Conservation (phyloP, 305 asterid species). For the Lippia alba region DNA sequence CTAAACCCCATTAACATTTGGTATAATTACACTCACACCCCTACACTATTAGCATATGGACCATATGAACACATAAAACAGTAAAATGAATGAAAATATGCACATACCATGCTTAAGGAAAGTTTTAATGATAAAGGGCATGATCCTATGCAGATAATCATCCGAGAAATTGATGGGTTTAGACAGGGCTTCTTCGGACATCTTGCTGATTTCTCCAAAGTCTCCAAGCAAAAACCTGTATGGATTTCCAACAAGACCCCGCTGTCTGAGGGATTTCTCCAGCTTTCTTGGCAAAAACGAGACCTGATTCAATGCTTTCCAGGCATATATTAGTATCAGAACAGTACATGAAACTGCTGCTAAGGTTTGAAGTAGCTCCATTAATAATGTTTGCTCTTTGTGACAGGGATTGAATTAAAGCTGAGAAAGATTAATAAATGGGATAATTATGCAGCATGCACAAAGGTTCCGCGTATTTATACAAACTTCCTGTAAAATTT, state of each 20-base stretch:
- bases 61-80: background rate
- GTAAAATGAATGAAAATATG: background rate
- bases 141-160: constrained; percentile 43
- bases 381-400: background rate
- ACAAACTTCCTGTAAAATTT: too few species aligned
- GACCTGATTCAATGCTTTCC: constrained; percentile 44
- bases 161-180: constrained; percentile 44
- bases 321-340: constrained; percentile 25
- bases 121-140: constrained; percentile 40
- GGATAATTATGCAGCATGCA: too few species aligned
- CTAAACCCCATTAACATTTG: too few species aligned
- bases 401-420: too few species aligned
- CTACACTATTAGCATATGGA: background rate
- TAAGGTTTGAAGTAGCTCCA: constrained; percentile 21
- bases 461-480: too few species aligned
- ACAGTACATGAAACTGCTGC: constrained; percentile 22
- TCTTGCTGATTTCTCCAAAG: constrained; percentile 38
- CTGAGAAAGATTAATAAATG: background rate
- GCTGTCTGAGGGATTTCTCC: constrained; percentile 49
- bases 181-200: constrained; percentile 44
- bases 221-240: constrained; percentile 53
- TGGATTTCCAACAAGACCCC: constrained; percentile 52
- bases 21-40: too few species aligned
- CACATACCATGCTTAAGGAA: constrained; percentile 41
- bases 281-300: constrained; percentile 59